phyloP scores from a whole-genome alignment of 169 alveolate genomes.

The Cryptosporidium meleagridis region DNA sequence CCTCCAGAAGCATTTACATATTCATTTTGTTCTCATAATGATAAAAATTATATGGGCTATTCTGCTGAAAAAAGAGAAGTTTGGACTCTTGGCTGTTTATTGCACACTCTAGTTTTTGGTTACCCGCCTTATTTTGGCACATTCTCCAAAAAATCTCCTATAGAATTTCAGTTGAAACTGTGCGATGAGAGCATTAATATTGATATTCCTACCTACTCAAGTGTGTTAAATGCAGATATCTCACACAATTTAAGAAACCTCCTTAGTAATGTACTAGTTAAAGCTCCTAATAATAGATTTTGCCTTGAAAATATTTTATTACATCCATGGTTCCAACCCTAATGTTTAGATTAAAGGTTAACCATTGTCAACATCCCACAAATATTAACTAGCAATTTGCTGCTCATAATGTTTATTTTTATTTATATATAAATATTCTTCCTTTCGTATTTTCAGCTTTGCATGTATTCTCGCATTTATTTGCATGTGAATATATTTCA shows the following conservation, averaged over 20 bases:
- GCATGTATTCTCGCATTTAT: not conserved
- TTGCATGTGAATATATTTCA: not conserved
- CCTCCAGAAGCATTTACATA: slow-evolving; percentile 68
- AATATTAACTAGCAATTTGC: not conserved
- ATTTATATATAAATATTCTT: not conserved
- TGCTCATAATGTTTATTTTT: not conserved
- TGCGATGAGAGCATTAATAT: slow-evolving; percentile 4
- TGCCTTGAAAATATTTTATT: slow-evolving; percentile 4
- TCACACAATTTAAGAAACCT: slow-evolving; percentile 11
- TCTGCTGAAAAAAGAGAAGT: slow-evolving; percentile 61
- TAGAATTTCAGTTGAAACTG: slow-evolving; percentile 38
- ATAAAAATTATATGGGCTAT: slow-evolving; percentile 19
- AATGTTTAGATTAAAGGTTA: not conserved
- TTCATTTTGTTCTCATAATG: not conserved
- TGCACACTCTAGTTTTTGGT: slow-evolving; percentile 46
- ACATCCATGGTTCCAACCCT: slow-evolving; percentile 17
- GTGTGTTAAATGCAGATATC: slow-evolving; percentile 6
- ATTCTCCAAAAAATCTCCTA: slow-evolving; percentile 48
- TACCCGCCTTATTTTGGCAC: slow-evolving; percentile 28
- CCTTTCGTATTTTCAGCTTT: not conserved
- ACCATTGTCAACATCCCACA: not conserved
- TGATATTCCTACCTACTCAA: slow-evolving; percentile 38
- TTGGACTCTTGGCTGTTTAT: slow-evolving; percentile 63
- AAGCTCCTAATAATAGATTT: slow-evolving; percentile 5
- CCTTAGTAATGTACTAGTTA: slow-evolving; percentile 8